These are phyloP conservation scores for Polytrichum commune DNA, from an alignment of 225 moss, liverwort and hornwort genomes.

Conservation along the genomic window DNA sequence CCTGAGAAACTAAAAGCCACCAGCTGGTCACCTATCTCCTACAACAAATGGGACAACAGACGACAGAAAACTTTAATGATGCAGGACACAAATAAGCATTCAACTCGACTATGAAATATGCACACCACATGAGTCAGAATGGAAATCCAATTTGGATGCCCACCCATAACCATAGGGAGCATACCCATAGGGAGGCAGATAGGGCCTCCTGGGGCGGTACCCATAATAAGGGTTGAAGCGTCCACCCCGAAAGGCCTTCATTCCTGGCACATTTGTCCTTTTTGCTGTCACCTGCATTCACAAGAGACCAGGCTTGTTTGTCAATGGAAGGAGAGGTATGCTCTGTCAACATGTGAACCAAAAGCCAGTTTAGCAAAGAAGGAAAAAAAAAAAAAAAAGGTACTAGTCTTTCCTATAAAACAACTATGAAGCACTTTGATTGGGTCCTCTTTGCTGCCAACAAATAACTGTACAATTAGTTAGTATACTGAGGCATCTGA, in stretches of 20 bases:
- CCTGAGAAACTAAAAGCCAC: too few relatives aligned
- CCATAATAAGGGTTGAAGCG: constrained; percentile 89
- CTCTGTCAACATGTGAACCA: too few relatives aligned
- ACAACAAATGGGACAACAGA: too few relatives aligned
- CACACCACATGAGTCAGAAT: constrained; percentile 92
- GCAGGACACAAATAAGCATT: constrained; percentile 38
- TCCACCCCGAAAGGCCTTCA: constrained; percentile 89
- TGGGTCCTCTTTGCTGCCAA: too few relatives aligned
- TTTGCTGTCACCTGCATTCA: constrained; percentile 81
- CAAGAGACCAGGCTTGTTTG: background rate
- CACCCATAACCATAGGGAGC: constrained; percentile 98
- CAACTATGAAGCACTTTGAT: too few relatives aligned
- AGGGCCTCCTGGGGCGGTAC: constrained; percentile 95
- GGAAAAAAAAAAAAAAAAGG: too few relatives aligned
- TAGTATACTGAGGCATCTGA: too few relatives aligned
- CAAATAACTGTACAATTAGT: too few relatives aligned
- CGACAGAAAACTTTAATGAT: background rate
- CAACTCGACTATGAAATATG: constrained; percentile 88
- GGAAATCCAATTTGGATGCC: constrained; percentile 88
- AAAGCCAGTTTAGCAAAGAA: too few relatives aligned
- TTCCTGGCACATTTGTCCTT: constrained; percentile 91
- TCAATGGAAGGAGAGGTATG: too few relatives aligned
- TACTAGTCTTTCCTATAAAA: too few relatives aligned
- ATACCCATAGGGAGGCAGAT: constrained; percentile 97
- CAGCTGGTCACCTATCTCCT: too few relatives aligned